Evolutionary conservation across 208 protist genomes (phyloP).

Genomic region (Wallacemonas sp.): DNA sequence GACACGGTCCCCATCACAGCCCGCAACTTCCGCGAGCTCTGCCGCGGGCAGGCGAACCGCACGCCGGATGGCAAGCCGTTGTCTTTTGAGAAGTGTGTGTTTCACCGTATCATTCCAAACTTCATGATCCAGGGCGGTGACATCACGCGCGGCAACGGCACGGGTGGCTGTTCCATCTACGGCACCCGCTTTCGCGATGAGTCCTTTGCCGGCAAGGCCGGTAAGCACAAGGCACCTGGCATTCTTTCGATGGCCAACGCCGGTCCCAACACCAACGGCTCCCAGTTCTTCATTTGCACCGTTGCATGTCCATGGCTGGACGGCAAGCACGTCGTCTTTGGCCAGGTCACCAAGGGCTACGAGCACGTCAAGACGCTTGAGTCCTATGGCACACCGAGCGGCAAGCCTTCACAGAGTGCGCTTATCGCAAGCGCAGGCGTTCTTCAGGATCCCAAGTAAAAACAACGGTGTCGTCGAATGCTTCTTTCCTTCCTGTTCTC

Average conservation of each 20-base stretch:
- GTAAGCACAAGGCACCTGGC: conserved; percentile 73
- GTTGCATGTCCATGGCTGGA: conserved; percentile 87
- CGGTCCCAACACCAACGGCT: conserved; percentile 91
- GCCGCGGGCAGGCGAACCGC: conserved; percentile 40
- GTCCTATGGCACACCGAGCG: conserved; percentile 60
- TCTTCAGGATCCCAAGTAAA: conserved; percentile 8
- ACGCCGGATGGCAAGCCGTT: conserved; percentile 88
- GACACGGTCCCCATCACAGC: conserved; percentile 93
- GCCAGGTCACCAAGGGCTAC: conserved; percentile 85
- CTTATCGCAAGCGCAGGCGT: conserved; percentile 24
- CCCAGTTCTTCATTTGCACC: conserved; percentile 93
- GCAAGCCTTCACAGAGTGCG: conserved; percentile 54
- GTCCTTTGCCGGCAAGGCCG: conserved; percentile 92
- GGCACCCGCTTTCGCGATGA: conserved; percentile 94
- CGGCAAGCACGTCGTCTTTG: conserved; percentile 96
- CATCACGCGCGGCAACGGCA: conserved; percentile 93
- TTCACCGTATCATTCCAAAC: conserved; percentile 94
- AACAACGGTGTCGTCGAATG: no score
- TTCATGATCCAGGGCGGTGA: conserved; percentile 97
- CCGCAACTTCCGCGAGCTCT: conserved; percentile 87
- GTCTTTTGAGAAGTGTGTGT: conserved; percentile 88
- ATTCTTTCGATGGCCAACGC: conserved; percentile 94
- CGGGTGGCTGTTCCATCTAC: conserved; percentile 94
- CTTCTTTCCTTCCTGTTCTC: neutral
- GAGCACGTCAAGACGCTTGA: conserved; percentile 82